Evolutionary conservation across 1,284 basidiomycete species (phyloP).

Genomic region (Malassezia arunalokei): DNA sequence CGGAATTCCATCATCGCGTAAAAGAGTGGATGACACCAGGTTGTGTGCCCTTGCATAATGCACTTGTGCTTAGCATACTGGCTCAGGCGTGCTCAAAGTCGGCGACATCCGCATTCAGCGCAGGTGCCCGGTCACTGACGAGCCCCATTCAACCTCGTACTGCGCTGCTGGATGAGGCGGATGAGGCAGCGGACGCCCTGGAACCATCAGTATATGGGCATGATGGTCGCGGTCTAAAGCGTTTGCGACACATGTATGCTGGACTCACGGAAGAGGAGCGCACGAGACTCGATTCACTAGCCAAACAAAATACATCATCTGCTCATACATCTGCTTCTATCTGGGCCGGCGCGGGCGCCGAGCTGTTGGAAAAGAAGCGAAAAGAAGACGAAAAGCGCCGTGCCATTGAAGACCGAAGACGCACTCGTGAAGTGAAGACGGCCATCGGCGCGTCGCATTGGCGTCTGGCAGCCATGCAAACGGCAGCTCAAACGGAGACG

Average conservation of each 20-base stretch:
- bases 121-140: conserved; percentile 16
- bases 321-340: conserved; percentile 20
- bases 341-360: conserved; percentile 44
- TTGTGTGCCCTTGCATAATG: conserved; percentile 48
- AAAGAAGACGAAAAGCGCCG: conserved; percentile 44
- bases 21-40: conserved; percentile 28
- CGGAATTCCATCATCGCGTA: conserved; percentile 45
- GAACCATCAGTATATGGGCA: conserved; percentile 8
- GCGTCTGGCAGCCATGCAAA: conserved; percentile 25
- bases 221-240: conserved; percentile 29
- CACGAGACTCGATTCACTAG: conserved; percentile 30
- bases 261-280: conserved; percentile 35
- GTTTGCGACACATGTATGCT: conserved; percentile 34
- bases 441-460: conserved; percentile 40
- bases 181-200: conserved; percentile 20
- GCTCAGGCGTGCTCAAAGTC: conserved; percentile 42
- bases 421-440: conserved; percentile 32
- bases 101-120: conserved; percentile 23
- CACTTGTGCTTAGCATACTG: conserved; percentile 48
- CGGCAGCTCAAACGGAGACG: conserved; percentile 24
- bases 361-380: conserved; percentile 43
- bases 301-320: conserved; percentile 23
- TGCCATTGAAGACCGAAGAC: conserved; percentile 35
- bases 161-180: conserved; percentile 17
- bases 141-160: conserved; percentile 16